Base-by-base conservation (phyloP, 2,329 filamentous ascomycete species). In the Penicillium sp. region DNA sequence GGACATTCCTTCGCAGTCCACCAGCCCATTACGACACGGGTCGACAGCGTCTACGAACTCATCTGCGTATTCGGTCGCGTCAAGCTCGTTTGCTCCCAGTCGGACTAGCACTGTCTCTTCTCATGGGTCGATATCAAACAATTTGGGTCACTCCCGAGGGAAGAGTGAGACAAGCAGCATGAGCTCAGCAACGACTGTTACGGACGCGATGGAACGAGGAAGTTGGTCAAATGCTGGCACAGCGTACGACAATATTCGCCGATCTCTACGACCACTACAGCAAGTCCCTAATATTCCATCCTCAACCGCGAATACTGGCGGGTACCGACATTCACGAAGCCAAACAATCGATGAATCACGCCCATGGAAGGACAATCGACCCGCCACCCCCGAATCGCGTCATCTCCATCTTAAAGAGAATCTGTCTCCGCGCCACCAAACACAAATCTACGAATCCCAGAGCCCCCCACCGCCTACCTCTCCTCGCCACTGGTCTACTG, bases 181-280 rank as follows among this genome's bases (percentile, higher is more conserved):
- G 68, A 71, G 80, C 64, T 74, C 79, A 40, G 68, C 70, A 48
- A 57, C 53, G n/a, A 51, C 55, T 38, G 59, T 60, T 50, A 62
- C 53, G 50, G 62, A 62, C n/a, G 54, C 62, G 18, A 52, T 60
- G 13, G 67, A 68, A 26, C 49, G 45, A 48, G 59, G 58, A 46
- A 61, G 31, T 39, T 62, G 58, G 58, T 49, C 69, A 35, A 82
- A 76, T 59, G 79, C 84, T n/a, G 84, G 85, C 34, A 85, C 84
- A 64, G 80, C 87, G 60, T 92, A 91, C 69, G 85, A 84, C 63
- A 87, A 82, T 63, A 83, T 89, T 58, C 87, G 91, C 51, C 88
- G 89, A 68, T 92, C 90, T 22, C 78, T 96, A 58, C 85, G 90
- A 47, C 89, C 89, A 24, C 80, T 92, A 7, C 84, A 87, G 4